Conservation (phyloP, 2,329 filamentous ascomycete species). For the Lachnellula subtilissima region DNA sequence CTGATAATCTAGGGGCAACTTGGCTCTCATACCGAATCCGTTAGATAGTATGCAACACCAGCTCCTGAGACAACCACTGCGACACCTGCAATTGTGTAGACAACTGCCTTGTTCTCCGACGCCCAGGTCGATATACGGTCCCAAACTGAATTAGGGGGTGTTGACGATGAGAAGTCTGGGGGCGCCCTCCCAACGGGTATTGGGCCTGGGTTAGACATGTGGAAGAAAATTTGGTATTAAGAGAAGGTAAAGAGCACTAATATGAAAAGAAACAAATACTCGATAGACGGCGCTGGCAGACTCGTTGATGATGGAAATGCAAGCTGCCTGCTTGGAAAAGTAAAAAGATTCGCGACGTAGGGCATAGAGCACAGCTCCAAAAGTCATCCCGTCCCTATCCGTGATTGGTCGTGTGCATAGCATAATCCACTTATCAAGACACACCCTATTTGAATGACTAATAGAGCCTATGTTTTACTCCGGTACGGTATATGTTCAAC, state of each 20-base stretch:
- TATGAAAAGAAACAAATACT: constrained; percentile 17
- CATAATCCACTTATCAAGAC: not conserved
- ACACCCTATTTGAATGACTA: not conserved
- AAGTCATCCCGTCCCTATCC: not conserved
- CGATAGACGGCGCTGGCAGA: constrained; percentile 15
- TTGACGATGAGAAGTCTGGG: constrained; percentile 30
- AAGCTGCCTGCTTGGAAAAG: constrained; percentile 9
- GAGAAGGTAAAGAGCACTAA: constrained; percentile 16
- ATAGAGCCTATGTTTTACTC: not conserved
- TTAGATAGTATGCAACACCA: constrained; percentile 89
- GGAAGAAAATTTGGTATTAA: constrained; percentile 22
- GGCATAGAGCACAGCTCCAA: not conserved
- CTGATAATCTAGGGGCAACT: constrained; percentile 1
- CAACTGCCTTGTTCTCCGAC: constrained; percentile 89
- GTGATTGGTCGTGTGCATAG: not conserved
- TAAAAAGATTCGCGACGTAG: constrained; percentile 17
- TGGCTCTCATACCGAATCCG: constrained; percentile 45
- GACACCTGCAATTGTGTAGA: constrained; percentile 94
- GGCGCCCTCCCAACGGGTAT: constrained; percentile 23
- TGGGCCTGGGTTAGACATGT: constrained; percentile 27
- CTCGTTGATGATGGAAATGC: constrained; percentile 13
- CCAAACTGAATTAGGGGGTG: constrained; percentile 48
- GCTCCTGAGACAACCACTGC: constrained; percentile 88
- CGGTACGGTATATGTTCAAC: no score
- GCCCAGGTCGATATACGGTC: constrained; percentile 88